These are phyloP conservation scores for Fusarium poae DNA, from an alignment of 2,329 filamentous ascomycete species.

Conservation along the genomic window DNA sequence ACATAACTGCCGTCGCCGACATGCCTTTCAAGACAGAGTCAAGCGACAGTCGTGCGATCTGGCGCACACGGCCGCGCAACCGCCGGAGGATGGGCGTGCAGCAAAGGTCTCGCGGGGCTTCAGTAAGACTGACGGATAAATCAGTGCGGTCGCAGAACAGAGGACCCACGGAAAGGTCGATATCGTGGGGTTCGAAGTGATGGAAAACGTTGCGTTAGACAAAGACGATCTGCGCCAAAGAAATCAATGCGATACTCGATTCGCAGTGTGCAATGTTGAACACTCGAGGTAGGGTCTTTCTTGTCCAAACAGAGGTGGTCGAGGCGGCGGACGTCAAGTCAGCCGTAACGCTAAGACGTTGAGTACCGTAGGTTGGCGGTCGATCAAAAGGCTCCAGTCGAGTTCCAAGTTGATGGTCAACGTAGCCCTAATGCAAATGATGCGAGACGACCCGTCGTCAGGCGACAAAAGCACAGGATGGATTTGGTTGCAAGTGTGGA, in stretches of 20 bases:
- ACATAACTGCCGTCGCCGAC: constrained; percentile 66
- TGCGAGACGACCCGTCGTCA: constrained; percentile 52
- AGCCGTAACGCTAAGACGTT: constrained; percentile 44
- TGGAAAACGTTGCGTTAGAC: constrained; percentile 10
- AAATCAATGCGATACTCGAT: constrained; percentile 17
- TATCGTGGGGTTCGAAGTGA: constrained; percentile 22
- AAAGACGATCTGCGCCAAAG: constrained; percentile 31
- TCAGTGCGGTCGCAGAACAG: constrained; percentile 19
- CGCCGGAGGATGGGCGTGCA: constrained; percentile 41
- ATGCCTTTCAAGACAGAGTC: constrained; percentile 48
- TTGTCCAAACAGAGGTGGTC: constrained; percentile 32
- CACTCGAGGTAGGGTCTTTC: constrained; percentile 22
- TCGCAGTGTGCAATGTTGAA: constrained; percentile 30
- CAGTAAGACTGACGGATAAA: constrained; percentile 39
- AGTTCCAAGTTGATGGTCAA: constrained; percentile 38
- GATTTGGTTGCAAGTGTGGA: constrained; percentile 35
- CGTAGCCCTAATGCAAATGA: constrained; percentile 49
- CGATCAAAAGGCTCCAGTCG: constrained; percentile 44
- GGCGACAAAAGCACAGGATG: constrained; percentile 43
- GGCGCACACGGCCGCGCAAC: constrained; percentile 49
- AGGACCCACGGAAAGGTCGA: constrained; percentile 14
- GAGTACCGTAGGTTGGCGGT: constrained; percentile 27
- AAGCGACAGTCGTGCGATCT: constrained; percentile 50
- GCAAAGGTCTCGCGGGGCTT: constrained; percentile 41
- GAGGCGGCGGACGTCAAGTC: constrained; percentile 47